These are phyloP conservation scores for Ascochyta viciae-villosae DNA, from an alignment of 2,329 filamentous ascomycete species.

Conservation along the genomic window DNA sequence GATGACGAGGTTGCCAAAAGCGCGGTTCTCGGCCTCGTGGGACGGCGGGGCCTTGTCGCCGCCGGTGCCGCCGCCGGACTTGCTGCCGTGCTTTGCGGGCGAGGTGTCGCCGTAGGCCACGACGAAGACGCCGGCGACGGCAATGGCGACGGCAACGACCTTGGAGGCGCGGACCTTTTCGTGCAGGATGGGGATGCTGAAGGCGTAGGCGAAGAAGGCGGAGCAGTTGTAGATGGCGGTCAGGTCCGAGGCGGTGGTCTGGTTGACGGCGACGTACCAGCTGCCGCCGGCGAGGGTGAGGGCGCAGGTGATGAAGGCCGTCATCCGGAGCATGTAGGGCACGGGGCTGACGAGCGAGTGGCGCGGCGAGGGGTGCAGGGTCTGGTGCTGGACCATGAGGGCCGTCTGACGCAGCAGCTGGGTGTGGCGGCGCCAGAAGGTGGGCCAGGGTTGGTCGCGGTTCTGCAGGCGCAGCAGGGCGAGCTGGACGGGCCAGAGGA, in stretches of 20 bases:
- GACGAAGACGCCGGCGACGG: conserved; percentile 88
- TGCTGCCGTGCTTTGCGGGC: conserved; percentile 61
- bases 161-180: conserved; percentile 87
- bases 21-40: conserved; percentile 68
- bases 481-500: conserved; percentile 88
- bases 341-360: conserved; percentile 61
- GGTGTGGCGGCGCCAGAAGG: conserved; percentile 82
- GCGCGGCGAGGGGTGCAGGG: conserved; percentile 67
- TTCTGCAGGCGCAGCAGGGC: conserved; percentile 80
- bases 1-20: conserved; percentile 90
- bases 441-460: conserved; percentile 76
- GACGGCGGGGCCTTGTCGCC: conserved; percentile 55
- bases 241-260: conserved; percentile 91
- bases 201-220: conserved; percentile 97
- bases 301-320: conserved; percentile 80
- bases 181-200: conserved; percentile 86
- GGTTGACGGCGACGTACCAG: conserved; percentile 94
- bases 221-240: conserved; percentile 99
- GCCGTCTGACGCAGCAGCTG: conserved; percentile 69
- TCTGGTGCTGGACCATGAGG: conserved; percentile 85
- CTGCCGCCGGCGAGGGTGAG: conserved; percentile 89
- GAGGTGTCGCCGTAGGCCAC: conserved; percentile 86
- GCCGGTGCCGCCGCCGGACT: conserved; percentile 63
- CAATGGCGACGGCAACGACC: conserved; percentile 82
- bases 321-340: conserved; percentile 80